Conservation (phyloP, 345 rosid species). For the Jatropha curcas region DNA sequence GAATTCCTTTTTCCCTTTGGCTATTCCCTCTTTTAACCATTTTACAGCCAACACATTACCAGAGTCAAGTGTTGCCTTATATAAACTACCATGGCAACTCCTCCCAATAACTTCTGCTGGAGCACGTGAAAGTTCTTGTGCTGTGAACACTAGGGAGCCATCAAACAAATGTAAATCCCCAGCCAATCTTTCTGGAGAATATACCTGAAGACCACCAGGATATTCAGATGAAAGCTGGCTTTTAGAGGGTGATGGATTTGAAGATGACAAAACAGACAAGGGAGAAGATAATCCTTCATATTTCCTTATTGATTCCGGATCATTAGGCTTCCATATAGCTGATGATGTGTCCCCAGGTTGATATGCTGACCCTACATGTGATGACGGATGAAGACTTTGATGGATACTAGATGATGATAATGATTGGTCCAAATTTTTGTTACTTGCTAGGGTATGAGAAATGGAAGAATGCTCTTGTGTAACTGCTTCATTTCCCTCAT, state of each 20-base stretch:
- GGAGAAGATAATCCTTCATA: conserved; percentile 54
- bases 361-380: conserved; percentile 28
- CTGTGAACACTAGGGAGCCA: conserved; percentile 56
- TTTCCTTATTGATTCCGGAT: conserved; percentile 34
- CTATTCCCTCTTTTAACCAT: conserved; percentile 85
- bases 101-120: conserved; percentile 86
- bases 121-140: conserved; percentile 82
- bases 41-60: conserved; percentile 65
- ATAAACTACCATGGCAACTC: conserved; percentile 82
- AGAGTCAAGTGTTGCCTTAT: conserved; percentile 69
- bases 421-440: conserved; percentile 40
- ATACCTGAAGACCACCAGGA: conserved; percentile 37
- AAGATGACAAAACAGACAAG: conserved; percentile 51
- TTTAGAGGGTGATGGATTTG: conserved; percentile 54
- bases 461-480: conserved; percentile 37
- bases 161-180: conserved; percentile 79
- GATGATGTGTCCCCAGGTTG: conserved; percentile 46
- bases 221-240: conserved; percentile 40
- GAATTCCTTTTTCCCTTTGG: conserved; percentile 79
- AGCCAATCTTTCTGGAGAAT: conserved; percentile 66
- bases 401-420: conserved; percentile 44
- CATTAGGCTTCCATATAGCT: conserved; percentile 29
- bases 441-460: conserved; percentile 42
- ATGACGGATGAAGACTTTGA: conserved; percentile 34
- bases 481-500: conserved; percentile 30